Conservation (phyloP, 495 filamentous ascomycete genomes). For the Pyrenopolyporus hunteri region DNA sequence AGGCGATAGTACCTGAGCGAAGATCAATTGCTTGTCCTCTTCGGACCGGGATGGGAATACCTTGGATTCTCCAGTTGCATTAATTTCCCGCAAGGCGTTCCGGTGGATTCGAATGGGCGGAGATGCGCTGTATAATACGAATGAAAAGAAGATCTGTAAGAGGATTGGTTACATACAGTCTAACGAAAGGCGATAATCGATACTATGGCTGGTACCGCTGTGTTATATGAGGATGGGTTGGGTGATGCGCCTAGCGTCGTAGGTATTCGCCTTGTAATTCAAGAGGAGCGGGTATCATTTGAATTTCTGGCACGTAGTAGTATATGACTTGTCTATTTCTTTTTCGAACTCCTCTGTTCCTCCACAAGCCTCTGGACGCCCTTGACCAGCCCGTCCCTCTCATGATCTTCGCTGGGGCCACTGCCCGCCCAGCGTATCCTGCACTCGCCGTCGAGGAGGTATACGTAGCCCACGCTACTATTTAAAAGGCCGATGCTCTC, state of each 20-base stretch:
- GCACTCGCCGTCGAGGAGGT: slow-evolving; percentile 84
- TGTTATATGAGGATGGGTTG: background rate
- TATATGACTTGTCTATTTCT: slow-evolving; percentile 14
- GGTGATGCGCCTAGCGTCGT: background rate
- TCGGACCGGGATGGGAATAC: slow-evolving; percentile 20
- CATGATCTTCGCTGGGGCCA: slow-evolving; percentile 70
- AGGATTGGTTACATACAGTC: slow-evolving; percentile 11
- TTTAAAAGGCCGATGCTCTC: slow-evolving; percentile 84
- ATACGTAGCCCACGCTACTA: slow-evolving; percentile 90
- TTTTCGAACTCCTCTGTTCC: slow-evolving; percentile 50
- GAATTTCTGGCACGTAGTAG: slow-evolving; percentile 7
- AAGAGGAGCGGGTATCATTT: slow-evolving; percentile 34
- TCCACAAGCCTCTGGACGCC: slow-evolving; percentile 71
- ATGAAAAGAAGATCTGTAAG: background rate
- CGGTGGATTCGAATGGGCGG: slow-evolving; percentile 6
- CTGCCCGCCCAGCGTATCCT: slow-evolving; percentile 95
- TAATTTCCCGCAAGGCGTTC: slow-evolving; percentile 33
- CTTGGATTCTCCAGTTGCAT: slow-evolving; percentile 31
- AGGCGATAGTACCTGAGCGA: slow-evolving; percentile 12
- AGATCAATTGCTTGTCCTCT: slow-evolving; percentile 3
- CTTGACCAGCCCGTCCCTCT: slow-evolving; percentile 73
- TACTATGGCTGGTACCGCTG: slow-evolving; percentile 2
- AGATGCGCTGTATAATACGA: slow-evolving; percentile 32
- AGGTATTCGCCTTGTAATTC: background rate
- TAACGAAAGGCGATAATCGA: slow-evolving; percentile 7